A percentile compares a stretch with the other conserved stretches of the same genome.
Evolutionary conservation across 768 basidiomycete genomes (phyloP).

Genomic region (Tulasnella sp.): DNA sequence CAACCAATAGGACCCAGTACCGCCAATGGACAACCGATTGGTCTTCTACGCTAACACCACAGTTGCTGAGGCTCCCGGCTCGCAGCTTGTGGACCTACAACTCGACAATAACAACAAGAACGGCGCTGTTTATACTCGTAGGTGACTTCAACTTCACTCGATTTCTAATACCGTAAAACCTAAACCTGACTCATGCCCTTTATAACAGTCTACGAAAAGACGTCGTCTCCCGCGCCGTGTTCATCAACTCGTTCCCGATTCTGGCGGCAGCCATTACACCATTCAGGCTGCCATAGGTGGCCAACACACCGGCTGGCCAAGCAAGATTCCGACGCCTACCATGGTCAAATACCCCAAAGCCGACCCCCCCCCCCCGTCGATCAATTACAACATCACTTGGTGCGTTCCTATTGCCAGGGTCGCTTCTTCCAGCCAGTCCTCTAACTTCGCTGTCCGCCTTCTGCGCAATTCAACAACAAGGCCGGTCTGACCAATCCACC

Average conservation of each 20-base stretch:
- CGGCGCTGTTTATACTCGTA: conserved; percentile 17
- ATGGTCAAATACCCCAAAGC: conserved; percentile 26
- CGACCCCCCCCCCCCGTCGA: conserved; percentile 15
- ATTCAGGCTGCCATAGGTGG: conserved; percentile 19
- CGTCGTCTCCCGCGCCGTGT: not conserved
- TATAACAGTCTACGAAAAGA: conserved; percentile 6
- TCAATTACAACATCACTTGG: conserved; percentile 28
- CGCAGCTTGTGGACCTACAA: not conserved
- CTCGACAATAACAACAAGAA: conserved; percentile 10
- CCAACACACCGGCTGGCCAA: conserved; percentile 8
- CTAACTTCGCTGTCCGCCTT: not conserved
- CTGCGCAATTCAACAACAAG: not conserved
- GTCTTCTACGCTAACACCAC: conserved; percentile 22
- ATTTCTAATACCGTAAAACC: not conserved
- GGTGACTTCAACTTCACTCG: not conserved
- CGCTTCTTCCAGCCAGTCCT: not conserved
- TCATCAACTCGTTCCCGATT: conserved; percentile 34
- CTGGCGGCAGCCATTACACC: conserved; percentile 2
- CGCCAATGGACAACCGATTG: conserved; percentile 1
- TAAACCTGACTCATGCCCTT: not conserved
- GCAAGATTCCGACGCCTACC: conserved; percentile 3
- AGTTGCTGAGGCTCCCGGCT: conserved; percentile 19
- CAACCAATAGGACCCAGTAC: too few relatives aligned
- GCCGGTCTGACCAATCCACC: conserved; percentile 23
- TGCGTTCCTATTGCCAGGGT: not conserved